Evolutionary conservation across 2,329 filamentous ascomycete species (phyloP), one percentile per base, ranked within the genome.

Genomic region (Aspergillus versicolor): DNA sequence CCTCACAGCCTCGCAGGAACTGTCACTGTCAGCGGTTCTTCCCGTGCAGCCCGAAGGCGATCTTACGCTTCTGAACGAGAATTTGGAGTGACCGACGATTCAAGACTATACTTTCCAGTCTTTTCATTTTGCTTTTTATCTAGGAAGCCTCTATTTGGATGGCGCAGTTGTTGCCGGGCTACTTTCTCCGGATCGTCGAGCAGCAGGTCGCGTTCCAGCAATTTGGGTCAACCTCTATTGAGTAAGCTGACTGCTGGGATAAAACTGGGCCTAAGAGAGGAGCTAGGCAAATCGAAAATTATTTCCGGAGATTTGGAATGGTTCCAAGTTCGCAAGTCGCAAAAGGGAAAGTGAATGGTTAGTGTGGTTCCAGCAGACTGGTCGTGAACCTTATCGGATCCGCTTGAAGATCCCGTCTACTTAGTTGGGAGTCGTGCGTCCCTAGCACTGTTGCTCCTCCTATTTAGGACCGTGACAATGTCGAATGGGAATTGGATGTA

Each of bases 361-460:
- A 52, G 43, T 48, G 43, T 43, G 34, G 38, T 49, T 44, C 55
- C 55, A 48, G 32, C 49, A 38, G 24, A 52, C 49, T 57, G 49
- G 55, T 57, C 55, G 49, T 30, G 48, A 52, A 57, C 55, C 55
- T 52, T 52, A 53, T 57, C 55, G 49, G 49, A 55, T 50, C 45
- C 34, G 34, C 47, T 15, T 34, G 43, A 24, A 56, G 41, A 45
- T 40, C 41, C 19, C 32, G 40, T 45, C 34, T 41, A 32, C 43
- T 46, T 46, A 41, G 51, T 53, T 32, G 22, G 43, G 51, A 41
- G 42, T 41, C 47, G 51, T 46, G 51, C 51, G 22, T 44, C 42
- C 22, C 24, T 46, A 37, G 51, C 24, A 30, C 51, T 38, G 42
- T 43, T 51, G 44, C 44, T 21, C 19, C 41, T 13, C 27, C 43